Base-by-base conservation (phyloP, 306 rosid genomes). In the Dryas drummondii region DNA sequence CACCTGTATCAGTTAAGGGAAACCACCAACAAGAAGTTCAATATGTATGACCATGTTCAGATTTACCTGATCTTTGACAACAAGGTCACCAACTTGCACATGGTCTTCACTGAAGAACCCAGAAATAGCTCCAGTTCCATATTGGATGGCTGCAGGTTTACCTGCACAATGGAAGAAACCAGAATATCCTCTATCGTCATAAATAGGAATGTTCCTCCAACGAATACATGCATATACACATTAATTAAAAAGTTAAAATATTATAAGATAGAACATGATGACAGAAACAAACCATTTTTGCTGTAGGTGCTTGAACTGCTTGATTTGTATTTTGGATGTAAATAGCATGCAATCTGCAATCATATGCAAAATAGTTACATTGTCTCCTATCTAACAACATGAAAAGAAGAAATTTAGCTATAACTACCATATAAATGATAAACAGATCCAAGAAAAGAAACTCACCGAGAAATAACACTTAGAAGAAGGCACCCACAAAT, bases 401-500 rank as follows among this genome's bases (percentile, higher is more conserved):
- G 40, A 44, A 10, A 47, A 44, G n/a, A 56, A 9, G 51, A n/a
- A 66, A 13, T 51, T 65, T 55, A 47, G 62, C 14, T 75, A 55
- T 68, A 80, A 58, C 74, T 75, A 50, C 74, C 81, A 83, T 26
- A 80, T 71, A 9, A 82, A 54, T 19, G 26, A 40, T 61, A 68
- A 64, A 51, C 22, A 82, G 68, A 61, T 79, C 71, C 57, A 83
- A 48, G 61, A 10, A 69, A 56, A 6, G 7, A 53, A 59, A 72
- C 96, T 84, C 84, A 92, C 96, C 60, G 96, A 92, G 66, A 88
- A 83, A 68, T 78, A 75, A 70, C 98, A 92, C 86, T 90, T 92
- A 0, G 98, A 74, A 49, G 98, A 92, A 15, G 98, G 98, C 42
- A 92, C 91, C 98, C 98, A 92, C 50, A 92, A 81, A 77, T 90